Base-by-base conservation (phyloP, 192 early-diverging fungal genomes). In the Umbelopsis ramanniana region DNA sequence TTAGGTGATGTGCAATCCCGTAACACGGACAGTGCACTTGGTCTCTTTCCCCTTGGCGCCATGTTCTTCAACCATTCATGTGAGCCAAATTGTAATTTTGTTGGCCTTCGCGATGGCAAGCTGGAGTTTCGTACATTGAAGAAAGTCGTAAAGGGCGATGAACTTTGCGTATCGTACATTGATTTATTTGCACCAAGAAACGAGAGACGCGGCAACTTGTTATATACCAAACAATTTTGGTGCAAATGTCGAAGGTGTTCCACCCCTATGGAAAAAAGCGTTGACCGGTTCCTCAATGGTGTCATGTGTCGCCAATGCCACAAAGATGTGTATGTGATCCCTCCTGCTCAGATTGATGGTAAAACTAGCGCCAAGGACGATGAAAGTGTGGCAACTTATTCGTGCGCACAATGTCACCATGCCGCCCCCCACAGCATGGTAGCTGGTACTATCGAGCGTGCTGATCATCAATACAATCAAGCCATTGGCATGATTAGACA, bases 11-110 rank as follows among this genome's bases (percentile, higher is more conserved):
- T 74, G 46, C 70, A 74, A 23, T 76, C 77, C 29, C 57, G 72
- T 15, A 82, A 83, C 73, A 76, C 74, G 26, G 86, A 88, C 53
- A 86, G 88, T 46, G 83, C 85, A 3, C 77, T 90, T 26, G 92
- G 88, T 14, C 67, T 94, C 74, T 94, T 88, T 67, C 93, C 93
- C 22, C 74, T 92, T 71, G 86, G 81, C n/a, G 81, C 89, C 15
- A 85, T 92, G 74, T 89, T 90, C 78, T 84, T 93, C 72, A 86
- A 88, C 68, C 93, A 94, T 83, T 86, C 85, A 46, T 94, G 93
- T 81, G 82, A 73, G 40, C 93, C 93, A 15, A 94, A 94, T 80
- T 86, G 88, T 82, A 79, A 84, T 33, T 90, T 84, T 78, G 83
- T 91, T 21, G 86, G 86, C 46, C 80, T 85, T 53, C 48, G 69